These are phyloP conservation scores for Pseudotsuga menziesii DNA, from an alignment of 75 land plant species.

Conservation along the genomic window DNA sequence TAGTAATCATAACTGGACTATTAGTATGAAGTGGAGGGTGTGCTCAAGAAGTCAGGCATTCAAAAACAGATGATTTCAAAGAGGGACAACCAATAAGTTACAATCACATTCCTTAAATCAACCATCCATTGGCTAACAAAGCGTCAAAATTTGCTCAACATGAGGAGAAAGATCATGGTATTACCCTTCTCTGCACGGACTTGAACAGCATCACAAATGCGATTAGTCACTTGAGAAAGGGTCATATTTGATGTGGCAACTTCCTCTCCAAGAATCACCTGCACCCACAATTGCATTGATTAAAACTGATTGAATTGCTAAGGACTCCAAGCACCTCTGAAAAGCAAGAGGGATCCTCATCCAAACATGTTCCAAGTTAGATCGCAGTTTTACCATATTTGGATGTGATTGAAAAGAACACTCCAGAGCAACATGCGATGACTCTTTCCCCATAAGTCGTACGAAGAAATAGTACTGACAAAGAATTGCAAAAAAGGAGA, in stretches of 20 bases:
- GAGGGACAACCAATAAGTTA: too few species aligned
- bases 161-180: neutral
- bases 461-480: constrained; percentile 91
- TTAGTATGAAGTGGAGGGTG: too few species aligned
- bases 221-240: constrained; percentile 83
- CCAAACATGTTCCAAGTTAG: neutral
- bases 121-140: too few species aligned
- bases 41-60: too few species aligned
- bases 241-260: constrained; percentile 86
- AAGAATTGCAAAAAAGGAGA: too few species aligned
- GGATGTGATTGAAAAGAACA: constrained; percentile 96
- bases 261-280: constrained; percentile 96
- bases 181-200: constrained; percentile 79
- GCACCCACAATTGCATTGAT: neutral
- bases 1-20: too few species aligned
- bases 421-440: constrained; percentile 88
- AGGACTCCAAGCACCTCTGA: neutral
- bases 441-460: constrained; percentile 83
- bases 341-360: neutral
- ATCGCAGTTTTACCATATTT: constrained; percentile 55
- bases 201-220: constrained; percentile 95
- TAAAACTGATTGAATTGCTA: neutral
- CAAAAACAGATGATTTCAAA: too few species aligned
- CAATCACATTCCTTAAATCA: too few species aligned
- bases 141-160: too few species aligned